Base-by-base conservation (phyloP, 2,329 filamentous ascomycete genomes). In the Cladobotryum mycophilum region DNA sequence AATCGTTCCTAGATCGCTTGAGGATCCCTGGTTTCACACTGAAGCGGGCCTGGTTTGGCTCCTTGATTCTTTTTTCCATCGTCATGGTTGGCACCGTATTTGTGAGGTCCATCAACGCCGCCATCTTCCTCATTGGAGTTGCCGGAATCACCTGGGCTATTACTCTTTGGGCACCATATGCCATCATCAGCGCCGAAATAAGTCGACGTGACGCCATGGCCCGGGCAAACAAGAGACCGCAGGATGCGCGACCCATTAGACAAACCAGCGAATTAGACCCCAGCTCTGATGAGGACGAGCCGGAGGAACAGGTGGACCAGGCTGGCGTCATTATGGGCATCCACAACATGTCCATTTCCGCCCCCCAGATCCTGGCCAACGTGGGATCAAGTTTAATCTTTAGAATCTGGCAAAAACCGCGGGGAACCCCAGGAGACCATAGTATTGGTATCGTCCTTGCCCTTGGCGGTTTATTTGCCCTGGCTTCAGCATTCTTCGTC, bases 141-240 rank as follows among this genome's bases (percentile, higher is more conserved):
- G 84, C 95, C 44, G 92, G 92, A 34, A 83, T 97, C 52, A 90
- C 89, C 1, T 97, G 92, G 92, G 90, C 91, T 18, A 74, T 96
- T 61, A 90, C 90, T 2, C 81, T 95, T 22, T 97, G 92, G 92
- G 92, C 91, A 0, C 92, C 92, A 0, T 97, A 92, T 72, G 91
- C 92, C 37, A 87, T 97, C 60, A 96, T 97, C 64, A 90, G 89
- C 42, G 89, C 89, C 5, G 92, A 97, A 67, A 91, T 97, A 55
- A 88, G 86, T 54, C 87, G 85, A 53, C 84, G 89, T 5, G 88
- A 96, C 63, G 82, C 85, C 38, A 56, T 70, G 15, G 64, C 74
- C 20, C 75, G 77, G 18, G 67, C 71, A 3, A 62, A 60, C 47
- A 67, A 63, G 55, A n/a, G 17, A 7, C 11, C 36, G 22, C 17